Evolutionary conservation across 257 asterid genomes (phyloP).

Genomic region (Cynanchum wilfordii): DNA sequence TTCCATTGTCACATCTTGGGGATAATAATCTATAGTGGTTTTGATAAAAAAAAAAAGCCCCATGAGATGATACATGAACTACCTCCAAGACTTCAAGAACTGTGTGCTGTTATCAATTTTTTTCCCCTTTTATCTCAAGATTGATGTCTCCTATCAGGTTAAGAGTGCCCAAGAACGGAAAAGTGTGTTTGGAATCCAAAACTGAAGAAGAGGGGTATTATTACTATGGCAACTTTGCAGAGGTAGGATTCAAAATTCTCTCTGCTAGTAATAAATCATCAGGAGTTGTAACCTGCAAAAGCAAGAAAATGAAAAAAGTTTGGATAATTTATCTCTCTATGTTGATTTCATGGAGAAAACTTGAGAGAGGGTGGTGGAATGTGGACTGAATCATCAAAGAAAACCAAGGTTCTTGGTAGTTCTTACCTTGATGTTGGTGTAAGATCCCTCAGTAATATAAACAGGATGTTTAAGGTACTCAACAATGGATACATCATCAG

Average conservation of each 20-base stretch:
- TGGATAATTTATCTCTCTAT: constrained; percentile 7
- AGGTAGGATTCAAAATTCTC: constrained; percentile 59
- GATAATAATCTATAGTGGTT: background rate
- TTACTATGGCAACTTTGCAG: constrained; percentile 9
- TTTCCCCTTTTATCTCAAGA: background rate
- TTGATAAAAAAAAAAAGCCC: background rate
- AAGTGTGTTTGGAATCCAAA: background rate
- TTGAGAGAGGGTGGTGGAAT: background rate
- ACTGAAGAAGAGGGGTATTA: background rate
- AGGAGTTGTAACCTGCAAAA: constrained; percentile 85
- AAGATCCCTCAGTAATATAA: constrained; percentile 88
- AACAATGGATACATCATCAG: constrained; percentile 95
- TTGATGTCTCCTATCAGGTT: background rate
- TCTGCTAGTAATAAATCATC: constrained; percentile 94
- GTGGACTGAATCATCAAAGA: background rate
- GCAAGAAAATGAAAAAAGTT: background rate
- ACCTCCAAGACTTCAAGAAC: background rate
- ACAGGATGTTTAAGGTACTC: constrained; percentile 96
- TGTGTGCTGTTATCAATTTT: background rate
- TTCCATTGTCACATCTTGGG: background rate
- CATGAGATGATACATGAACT: background rate
- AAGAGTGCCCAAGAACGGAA: background rate
- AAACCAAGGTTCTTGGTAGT: background rate
- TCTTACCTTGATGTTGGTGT: constrained; percentile 93
- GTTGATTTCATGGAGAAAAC: background rate